phyloP scores from a whole-genome alignment of 805 yeast genomes.

The Cyberlindnera euphorbiiphila region DNA sequence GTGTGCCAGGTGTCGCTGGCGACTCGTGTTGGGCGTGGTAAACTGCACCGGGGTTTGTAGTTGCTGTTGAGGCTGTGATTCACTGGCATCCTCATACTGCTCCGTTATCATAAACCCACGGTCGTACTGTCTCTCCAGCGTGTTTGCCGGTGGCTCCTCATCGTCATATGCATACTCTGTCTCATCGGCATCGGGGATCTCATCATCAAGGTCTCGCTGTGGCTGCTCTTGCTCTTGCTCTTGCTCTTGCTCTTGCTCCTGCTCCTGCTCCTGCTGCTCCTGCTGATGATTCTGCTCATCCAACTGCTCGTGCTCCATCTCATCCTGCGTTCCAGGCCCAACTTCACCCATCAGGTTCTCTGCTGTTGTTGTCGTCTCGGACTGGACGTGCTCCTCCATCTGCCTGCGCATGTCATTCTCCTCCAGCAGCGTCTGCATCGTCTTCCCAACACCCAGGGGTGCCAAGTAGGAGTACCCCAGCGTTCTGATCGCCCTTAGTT shows the following conservation, averaged over 20 bases:
- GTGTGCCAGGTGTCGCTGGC: conserved; percentile 9
- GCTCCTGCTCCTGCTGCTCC: conserved; percentile 5
- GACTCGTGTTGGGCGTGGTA: conserved; percentile 14
- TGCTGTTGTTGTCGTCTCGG: conserved; percentile 23
- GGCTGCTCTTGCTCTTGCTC: background rate
- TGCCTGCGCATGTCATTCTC: conserved; percentile 28
- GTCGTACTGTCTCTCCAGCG: conserved; percentile 26
- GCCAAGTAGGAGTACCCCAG: conserved; percentile 46
- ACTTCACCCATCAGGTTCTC: conserved; percentile 31
- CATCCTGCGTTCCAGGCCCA: conserved; percentile 16
- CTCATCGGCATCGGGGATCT: conserved; percentile 16
- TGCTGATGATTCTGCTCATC: conserved; percentile 14
- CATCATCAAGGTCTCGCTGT: conserved; percentile 15
- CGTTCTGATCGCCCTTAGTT: conserved; percentile 34
- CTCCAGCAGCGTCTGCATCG: conserved; percentile 40
- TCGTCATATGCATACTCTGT: conserved; percentile 41
- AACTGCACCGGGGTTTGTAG: conserved; percentile 23
- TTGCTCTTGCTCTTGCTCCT: background rate
- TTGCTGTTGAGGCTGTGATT: conserved; percentile 3
- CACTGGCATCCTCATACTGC: conserved; percentile 24
- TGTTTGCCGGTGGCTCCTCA: conserved; percentile 25
- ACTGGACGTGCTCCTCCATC: conserved; percentile 26
- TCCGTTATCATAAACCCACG: conserved; percentile 26
- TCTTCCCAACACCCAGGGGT: conserved; percentile 59
- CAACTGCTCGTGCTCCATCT: conserved; percentile 2